Conservation (phyloP, 495 filamentous ascomycete species). For the Penicillium simplicissimum region DNA sequence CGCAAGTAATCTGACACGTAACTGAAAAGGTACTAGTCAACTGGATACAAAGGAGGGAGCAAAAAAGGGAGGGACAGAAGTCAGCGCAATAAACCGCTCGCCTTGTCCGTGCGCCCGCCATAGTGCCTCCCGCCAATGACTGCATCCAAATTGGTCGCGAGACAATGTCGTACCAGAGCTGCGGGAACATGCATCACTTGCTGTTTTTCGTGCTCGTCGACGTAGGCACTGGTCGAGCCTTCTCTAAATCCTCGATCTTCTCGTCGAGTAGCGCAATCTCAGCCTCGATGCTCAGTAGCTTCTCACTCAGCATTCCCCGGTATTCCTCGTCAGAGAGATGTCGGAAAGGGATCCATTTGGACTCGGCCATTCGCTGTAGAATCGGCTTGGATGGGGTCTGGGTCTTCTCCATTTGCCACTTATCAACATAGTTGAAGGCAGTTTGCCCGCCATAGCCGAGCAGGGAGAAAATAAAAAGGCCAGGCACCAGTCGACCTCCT, state of each 20-base stretch:
- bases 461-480: conserved; percentile 61
- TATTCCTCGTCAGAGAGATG: conserved; percentile 79
- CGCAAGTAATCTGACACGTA: conserved; percentile 12
- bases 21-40: neutral
- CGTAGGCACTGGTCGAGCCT: conserved; percentile 27
- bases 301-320: conserved; percentile 70
- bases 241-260: conserved; percentile 59
- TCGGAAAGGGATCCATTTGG: conserved; percentile 82
- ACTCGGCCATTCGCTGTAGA: conserved; percentile 54
- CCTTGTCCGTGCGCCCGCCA: conserved; percentile 26
- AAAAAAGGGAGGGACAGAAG: neutral
- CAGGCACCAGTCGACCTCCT: conserved; percentile 58
- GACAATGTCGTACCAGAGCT: conserved; percentile 14
- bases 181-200: conserved; percentile 11
- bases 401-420: conserved; percentile 43
- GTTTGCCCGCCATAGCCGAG: conserved; percentile 62
- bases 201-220: conserved; percentile 6
- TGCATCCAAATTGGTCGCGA: conserved; percentile 7
- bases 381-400: conserved; percentile 41
- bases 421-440: conserved; percentile 56
- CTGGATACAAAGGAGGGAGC: neutral
- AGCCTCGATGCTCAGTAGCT: conserved; percentile 73
- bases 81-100: neutral
- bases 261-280: conserved; percentile 89
- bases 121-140: conserved; percentile 11